Base-by-base conservation (phyloP, 1,284 basidiomycete genomes). In the Coriolopsis trogii region DNA sequence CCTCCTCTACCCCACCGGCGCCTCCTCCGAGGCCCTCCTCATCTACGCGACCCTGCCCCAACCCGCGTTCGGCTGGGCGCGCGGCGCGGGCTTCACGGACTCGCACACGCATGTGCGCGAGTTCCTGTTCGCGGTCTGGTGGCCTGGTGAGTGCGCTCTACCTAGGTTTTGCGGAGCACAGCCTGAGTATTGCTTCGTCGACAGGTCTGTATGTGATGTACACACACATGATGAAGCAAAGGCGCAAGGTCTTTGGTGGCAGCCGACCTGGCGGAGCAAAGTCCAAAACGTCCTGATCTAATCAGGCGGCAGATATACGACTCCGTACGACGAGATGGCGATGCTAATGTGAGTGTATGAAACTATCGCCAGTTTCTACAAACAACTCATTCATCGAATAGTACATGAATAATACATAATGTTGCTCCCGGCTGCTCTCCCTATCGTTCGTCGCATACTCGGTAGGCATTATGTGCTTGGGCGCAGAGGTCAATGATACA, bases 1-100 rank as follows among this genome's bases (percentile, higher is more conserved):
- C 70, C 62, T 95, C 41, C 83, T 98, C 24, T 99, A 99, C 74
- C 94, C 93, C 3, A 72, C 95, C 39, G 96, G 96, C 42, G 96
- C 96, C 1, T 81, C 81, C 6, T 94, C 91, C 36, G 96, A 99
- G 73, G 94, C 94, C 0, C 84, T 90, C 67, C 79, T 96, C 53
- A 90, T 88, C 64, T 87, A 86, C 65, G 80, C 85, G 1, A 91
- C 92, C 8, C 79, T 98, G 26, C 90, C 68, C 18, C 29, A 49
- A 4, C 49, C 58, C 26, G 51, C 28, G 24, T 42, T 51, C 46
- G 42, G 40, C 12, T 43, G 42, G 3, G 58, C 70, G 23, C 76
- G 76, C 51, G 61, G 71, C 62, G 70, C 71, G 46, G 39, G 39
- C 39, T 49, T 78, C 33, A 68, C 69, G n/a, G 37, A 31, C 25